Conservation (phyloP, 495 filamentous ascomycete genomes). For the Articulospora tetracladia region DNA sequence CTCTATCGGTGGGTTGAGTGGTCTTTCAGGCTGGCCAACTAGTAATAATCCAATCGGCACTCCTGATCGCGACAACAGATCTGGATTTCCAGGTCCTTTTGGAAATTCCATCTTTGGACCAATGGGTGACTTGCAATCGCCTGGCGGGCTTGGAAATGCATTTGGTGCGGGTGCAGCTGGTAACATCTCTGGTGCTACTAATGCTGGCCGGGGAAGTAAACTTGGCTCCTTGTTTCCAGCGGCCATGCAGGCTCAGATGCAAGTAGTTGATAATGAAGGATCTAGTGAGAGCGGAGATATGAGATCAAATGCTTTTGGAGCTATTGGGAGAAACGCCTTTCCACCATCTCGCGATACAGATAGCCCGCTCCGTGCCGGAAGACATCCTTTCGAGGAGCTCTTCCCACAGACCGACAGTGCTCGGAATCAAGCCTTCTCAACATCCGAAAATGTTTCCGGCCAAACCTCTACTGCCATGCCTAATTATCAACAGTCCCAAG, state of each 20-base stretch:
- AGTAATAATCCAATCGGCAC: constrained; percentile 61
- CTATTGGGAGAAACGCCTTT: constrained; percentile 50
- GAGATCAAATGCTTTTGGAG: constrained; percentile 45
- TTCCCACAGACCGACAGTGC: constrained; percentile 35
- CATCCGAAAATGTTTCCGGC: constrained; percentile 9
- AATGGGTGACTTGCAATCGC: constrained; percentile 72
- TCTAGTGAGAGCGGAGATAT: constrained; percentile 40
- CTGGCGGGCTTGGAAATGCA: constrained; percentile 44
- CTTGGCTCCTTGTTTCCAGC: constrained; percentile 82
- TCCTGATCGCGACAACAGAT: constrained; percentile 69
- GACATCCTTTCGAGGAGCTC: constrained; percentile 55
- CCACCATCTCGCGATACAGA: constrained; percentile 51
- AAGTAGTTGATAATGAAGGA: constrained; percentile 50
- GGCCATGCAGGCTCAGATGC: constrained; percentile 88
- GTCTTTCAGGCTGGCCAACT: constrained; percentile 59
- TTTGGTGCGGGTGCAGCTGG: constrained; percentile 53
- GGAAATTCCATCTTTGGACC: constrained; percentile 69
- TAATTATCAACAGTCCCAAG: constrained; percentile 26
- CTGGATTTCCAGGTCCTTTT: constrained; percentile 55
- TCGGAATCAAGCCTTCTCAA: constrained; percentile 21
- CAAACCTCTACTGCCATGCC: constrained; percentile 19
- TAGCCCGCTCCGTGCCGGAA: constrained; percentile 55
- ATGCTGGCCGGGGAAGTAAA: constrained; percentile 71
- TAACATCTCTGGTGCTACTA: constrained; percentile 45
- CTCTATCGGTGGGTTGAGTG: constrained; percentile 55